Evolutionary conservation across 768 basidiomycete genomes (phyloP), one percentile per base, ranked within the genome.

Genomic region (Psilocybe azurescens): DNA sequence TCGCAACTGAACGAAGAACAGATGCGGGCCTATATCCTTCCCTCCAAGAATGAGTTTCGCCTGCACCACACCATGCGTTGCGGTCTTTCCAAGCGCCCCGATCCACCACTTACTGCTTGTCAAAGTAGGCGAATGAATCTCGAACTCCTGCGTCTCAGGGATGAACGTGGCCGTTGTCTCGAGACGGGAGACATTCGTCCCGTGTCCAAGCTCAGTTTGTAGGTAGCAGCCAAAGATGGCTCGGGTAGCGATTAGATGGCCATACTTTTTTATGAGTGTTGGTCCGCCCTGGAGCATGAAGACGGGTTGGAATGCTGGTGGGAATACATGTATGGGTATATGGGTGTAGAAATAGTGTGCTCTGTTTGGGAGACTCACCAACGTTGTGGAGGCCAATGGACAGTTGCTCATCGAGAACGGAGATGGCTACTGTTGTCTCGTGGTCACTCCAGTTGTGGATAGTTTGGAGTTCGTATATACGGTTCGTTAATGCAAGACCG

Each of bases 21-120:
- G 75, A 73, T 93, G 90, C 2, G 90, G 90, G 0, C 91, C 91
- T 55, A 85, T 72, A 65, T 87, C 84, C 68, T 81, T 79, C 16
- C 84, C 87, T 1, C 74, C 79, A 0, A 92, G 76, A 39, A 90
- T 84, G 9, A 94, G 77, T 70, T 89, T 87, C 3, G 92, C 91
- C 71, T 92, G 90, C 0, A 93, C 84, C 13, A 90, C 82, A 4
- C 89, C 89, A 69, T 92, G 90, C 0, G 90, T 91, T 0, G 91
- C 85, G 0, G 87, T 88, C 74, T 86, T 88, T 0, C 86, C 91
- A 13, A 90, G 75, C 5, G 80, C 88, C 7, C 91, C 91, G 57
- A 90, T 84, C 92, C 91, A 94, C 90, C 91, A 94, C 70, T 94
- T 94, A 64, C 79, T 85, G 62, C 89, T 89, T 1, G 90, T 90